Percentiles rank a stretch among this genome's conserved stretches.
phyloP scores from a whole-genome alignment of 2,329 filamentous ascomycete genomes.

The Penicillium sp. region DNA sequence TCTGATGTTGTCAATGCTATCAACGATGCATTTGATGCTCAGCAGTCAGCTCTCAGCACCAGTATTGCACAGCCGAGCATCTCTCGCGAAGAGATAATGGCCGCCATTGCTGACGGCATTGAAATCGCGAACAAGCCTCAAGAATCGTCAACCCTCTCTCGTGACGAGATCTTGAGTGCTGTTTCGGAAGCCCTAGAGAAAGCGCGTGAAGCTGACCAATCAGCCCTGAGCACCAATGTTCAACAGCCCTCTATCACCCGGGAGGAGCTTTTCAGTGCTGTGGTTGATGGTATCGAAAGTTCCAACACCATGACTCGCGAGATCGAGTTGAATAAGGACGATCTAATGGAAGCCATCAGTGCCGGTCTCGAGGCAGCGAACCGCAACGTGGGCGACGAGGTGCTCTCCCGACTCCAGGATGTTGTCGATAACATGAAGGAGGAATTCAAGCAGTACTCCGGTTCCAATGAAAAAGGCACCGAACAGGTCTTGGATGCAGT shows the following conservation, averaged over 20 bases:
- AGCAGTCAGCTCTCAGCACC: slow-evolving; percentile 29
- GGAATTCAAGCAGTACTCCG: slow-evolving; percentile 71
- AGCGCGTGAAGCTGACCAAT: slow-evolving; percentile 31
- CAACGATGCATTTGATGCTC: slow-evolving; percentile 31
- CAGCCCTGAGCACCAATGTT: slow-evolving; percentile 26
- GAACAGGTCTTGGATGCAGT: slow-evolving; percentile 85
- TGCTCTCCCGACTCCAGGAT: slow-evolving; percentile 55
- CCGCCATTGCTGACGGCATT: slow-evolving; percentile 22
- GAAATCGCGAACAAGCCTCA: slow-evolving; percentile 28
- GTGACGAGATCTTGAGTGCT: slow-evolving; percentile 43
- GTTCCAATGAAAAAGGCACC: slow-evolving; percentile 72
- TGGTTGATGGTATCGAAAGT: slow-evolving; percentile 54
- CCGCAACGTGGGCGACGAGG: slow-evolving; percentile 51
- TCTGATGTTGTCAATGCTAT: slow-evolving; percentile 30
- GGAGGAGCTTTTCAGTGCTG: slow-evolving; percentile 53
- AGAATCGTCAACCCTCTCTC: slow-evolving; percentile 41
- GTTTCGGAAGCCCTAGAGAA: slow-evolving; percentile 22
- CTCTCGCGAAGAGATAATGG: slow-evolving; percentile 43
- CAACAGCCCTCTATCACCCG: slow-evolving; percentile 46
- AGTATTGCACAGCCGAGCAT: slow-evolving; percentile 33
- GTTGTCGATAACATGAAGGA: slow-evolving; percentile 57
- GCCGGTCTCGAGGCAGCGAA: slow-evolving; percentile 53
- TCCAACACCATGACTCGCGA: slow-evolving; percentile 51
- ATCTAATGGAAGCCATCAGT: slow-evolving; percentile 56
- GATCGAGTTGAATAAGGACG: slow-evolving; percentile 52